Evolutionary conservation across 2,329 filamentous ascomycete genomes (phyloP).

Genomic region (Neofusicoccum kwambonambiense): DNA sequence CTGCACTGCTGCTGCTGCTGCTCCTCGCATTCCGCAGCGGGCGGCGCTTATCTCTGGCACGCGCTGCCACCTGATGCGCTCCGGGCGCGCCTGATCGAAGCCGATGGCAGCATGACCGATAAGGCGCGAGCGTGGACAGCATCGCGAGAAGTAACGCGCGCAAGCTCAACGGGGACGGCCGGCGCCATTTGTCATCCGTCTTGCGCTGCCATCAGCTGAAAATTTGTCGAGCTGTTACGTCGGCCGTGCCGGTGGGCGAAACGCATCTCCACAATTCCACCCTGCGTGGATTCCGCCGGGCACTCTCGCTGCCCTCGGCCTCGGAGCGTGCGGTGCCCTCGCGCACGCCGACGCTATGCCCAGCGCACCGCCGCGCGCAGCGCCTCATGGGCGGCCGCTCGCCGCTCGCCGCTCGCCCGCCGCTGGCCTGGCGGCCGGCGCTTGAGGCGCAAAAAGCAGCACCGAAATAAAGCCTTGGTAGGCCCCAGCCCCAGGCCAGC

Average conservation of each 20-base stretch:
- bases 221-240: conserved; percentile 16
- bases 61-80: background rate
- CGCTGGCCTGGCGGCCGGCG: background rate
- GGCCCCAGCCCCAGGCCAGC: conserved; percentile 13
- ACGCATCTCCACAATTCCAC: conserved; percentile 15
- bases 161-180: conserved; percentile 4
- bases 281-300: conserved; percentile 14
- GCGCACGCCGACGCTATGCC: background rate
- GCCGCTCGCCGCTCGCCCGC: background rate
- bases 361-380: background rate
- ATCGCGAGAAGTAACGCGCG: background rate
- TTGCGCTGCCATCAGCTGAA: conserved; percentile 16
- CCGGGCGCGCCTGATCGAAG: background rate
- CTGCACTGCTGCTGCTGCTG: too few species aligned
- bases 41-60: conserved; percentile 5
- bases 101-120: background rate
- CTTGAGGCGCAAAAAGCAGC: conserved; percentile 11
- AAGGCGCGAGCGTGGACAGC: background rate
- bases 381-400: background rate
- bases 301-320: background rate
- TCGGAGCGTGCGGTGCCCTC: background rate
- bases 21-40: background rate
- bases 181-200: conserved; percentile 16
- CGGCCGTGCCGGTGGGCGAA: conserved; percentile 13
- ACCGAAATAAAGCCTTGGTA: conserved; percentile 16